Evolutionary conservation across 495 filamentous ascomycete genomes (phyloP).

Genomic region (Neurospora sp.): DNA sequence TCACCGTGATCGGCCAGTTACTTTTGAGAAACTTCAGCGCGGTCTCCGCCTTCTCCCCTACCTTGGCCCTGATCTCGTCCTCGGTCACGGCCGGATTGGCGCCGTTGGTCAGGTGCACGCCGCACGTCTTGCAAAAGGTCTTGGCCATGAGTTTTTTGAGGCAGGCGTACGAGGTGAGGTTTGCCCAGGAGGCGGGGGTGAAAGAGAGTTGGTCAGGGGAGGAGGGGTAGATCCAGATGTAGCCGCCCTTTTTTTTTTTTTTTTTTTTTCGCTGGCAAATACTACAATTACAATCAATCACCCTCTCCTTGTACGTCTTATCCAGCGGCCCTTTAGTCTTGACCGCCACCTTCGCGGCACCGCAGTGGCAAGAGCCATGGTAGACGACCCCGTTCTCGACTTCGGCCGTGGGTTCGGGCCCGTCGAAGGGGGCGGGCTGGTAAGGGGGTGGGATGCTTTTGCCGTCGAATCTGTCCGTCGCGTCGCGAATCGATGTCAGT

Average conservation of each 20-base stretch:
- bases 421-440: conserved; percentile 23
- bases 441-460: conserved; percentile 17
- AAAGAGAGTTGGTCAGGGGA: conserved; percentile 5
- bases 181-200: conserved; percentile 24
- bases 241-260: conserved; percentile 10
- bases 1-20: not conserved
- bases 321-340: conserved; percentile 25
- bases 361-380: conserved; percentile 44
- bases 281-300: conserved; percentile 36
- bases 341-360: conserved; percentile 32
- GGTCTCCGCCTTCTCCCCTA: not conserved
- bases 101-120: conserved; percentile 21
- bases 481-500: not conserved
- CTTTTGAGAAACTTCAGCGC: conserved; percentile 1
- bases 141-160: conserved; percentile 15
- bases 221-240: conserved; percentile 28
- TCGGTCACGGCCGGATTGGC: conserved; percentile 11
- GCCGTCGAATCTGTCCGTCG: conserved; percentile 34
- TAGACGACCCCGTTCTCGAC: conserved; percentile 31
- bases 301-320: conserved; percentile 10
- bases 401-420: conserved; percentile 25
- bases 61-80: conserved; percentile 9
- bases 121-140: conserved; percentile 37
- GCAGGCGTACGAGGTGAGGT: conserved; percentile 27
- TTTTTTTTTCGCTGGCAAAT: conserved; percentile 28